Base-by-base conservation (phyloP, 2,329 filamentous ascomycete genomes). In the Cladobotryum mycophilum region DNA sequence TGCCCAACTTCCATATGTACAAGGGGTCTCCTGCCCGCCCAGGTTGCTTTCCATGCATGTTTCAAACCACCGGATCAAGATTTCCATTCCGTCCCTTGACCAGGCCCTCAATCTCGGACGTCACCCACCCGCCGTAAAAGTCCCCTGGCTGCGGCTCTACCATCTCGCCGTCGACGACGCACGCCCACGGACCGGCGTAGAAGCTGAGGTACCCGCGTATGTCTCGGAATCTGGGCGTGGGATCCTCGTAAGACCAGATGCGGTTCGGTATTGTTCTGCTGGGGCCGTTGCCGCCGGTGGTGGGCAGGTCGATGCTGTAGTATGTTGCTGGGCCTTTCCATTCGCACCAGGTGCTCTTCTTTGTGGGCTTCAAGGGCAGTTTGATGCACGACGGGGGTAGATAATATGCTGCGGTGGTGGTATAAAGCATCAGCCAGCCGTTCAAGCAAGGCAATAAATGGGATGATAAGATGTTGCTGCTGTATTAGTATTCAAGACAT, bases 121-220 rank as follows among this genome's bases (percentile, higher is more conserved):
- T 83, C 53, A 80, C 76, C 80, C 81, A 85, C 2, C 81, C 81
- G 20, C 81, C 81, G 64, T 83, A 84, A 56, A 82, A 84, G 57
- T 84, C 80, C 7, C 79, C 79, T 14, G 77, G 78, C 66, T 83
- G 79, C 37, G 79, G 68, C 62, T 76, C 69, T 17, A 82, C 81
- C 59, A 71, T 71, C 63, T 84, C 80, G 9, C 79, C 79, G 61
- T 84, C 79, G 4, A 82, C 80, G 62, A 72, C 80, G 58, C 80
- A 84, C 52, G 81, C 75, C 80, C 79, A 83, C 12, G 79, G 79
- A 13, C 75, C 78, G 12, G 77, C 78, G 60, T 82, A 84, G 58
- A 84, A 80, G 38, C 76, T 78, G 46, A 85, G 57, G 62, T 77
- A 77, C 13, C 75, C 77, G 57, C 74, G 76, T 60, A 85, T 75